Evolutionary conservation across 495 filamentous ascomycete species (phyloP).

Genomic region (Aspergillus mulundensis): DNA sequence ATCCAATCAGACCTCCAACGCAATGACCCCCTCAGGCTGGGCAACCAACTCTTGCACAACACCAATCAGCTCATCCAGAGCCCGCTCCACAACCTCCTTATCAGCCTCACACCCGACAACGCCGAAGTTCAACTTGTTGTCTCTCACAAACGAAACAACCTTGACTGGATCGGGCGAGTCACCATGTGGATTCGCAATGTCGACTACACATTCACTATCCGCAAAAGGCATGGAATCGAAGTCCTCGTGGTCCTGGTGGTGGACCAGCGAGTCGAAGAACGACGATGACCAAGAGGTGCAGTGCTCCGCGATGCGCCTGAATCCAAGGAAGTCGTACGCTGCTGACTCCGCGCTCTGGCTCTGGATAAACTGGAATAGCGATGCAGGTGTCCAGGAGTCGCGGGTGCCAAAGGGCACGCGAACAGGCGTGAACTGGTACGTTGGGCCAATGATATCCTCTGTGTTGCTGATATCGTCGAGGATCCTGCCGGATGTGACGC

Average conservation of each 20-base stretch:
- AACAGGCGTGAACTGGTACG: conserved; percentile 23
- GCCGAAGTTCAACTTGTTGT: conserved; percentile 31
- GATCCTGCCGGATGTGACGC: conserved; percentile 49
- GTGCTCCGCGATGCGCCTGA: conserved; percentile 7
- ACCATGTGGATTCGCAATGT: conserved; percentile 36
- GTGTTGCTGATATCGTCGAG: conserved; percentile 38
- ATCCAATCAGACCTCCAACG: background rate
- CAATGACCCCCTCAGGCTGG: background rate
- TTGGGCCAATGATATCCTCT: conserved; percentile 42
- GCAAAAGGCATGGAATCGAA: conserved; percentile 43
- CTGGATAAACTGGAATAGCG: conserved; percentile 22
- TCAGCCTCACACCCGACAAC: conserved; percentile 33
- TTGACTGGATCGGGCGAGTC: conserved; percentile 36
- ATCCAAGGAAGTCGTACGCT: conserved; percentile 18
- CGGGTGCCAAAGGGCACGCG: conserved; percentile 17
- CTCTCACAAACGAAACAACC: conserved; percentile 35
- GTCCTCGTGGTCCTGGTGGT: conserved; percentile 28
- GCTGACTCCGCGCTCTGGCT: conserved; percentile 12
- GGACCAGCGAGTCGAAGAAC: conserved; percentile 16
- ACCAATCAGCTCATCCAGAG: conserved; percentile 22
- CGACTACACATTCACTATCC: conserved; percentile 27
- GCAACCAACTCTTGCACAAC: background rate
- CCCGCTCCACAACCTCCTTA: conserved; percentile 22
- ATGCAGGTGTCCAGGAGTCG: conserved; percentile 19
- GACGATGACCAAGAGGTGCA: conserved; percentile 11